Evolutionary conservation across 176 grass and related monocot species (phyloP).

Genomic region (Tillandsia leiboldiana): DNA sequence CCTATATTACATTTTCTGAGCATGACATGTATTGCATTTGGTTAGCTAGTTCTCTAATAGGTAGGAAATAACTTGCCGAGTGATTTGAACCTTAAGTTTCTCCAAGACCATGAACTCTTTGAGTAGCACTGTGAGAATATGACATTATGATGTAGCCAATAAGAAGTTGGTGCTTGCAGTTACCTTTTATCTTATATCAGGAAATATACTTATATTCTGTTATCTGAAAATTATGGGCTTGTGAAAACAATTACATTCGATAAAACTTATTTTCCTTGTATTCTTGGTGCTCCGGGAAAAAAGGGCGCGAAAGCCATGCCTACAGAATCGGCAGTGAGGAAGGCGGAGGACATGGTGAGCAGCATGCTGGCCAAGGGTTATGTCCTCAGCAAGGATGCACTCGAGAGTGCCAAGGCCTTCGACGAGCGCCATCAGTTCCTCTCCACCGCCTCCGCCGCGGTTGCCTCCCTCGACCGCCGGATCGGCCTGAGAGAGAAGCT

Average conservation of each 20-base stretch:
- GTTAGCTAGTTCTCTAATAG: too few species aligned
- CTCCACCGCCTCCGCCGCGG: conserved; percentile 62
- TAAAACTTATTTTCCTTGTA: not conserved
- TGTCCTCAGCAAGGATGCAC: conserved; percentile 83
- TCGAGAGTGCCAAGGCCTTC: conserved; percentile 60
- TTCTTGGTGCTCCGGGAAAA: not conserved
- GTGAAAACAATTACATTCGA: not conserved
- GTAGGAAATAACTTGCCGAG: too few species aligned
- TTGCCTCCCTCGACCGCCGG: conserved; percentile 61
- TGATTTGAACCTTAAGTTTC: too few species aligned
- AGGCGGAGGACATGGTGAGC: conserved; percentile 95
- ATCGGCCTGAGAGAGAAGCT: conserved; percentile 83
- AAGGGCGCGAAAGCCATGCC: conserved; percentile 26
- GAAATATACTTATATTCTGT: too few species aligned
- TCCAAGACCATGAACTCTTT: too few species aligned
- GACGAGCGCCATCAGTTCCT: conserved; percentile 76
- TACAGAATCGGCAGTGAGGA: conserved; percentile 54
- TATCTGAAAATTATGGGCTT: too few species aligned
- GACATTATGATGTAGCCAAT: too few species aligned
- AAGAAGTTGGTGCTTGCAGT: too few species aligned
- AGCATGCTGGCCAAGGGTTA: conserved; percentile 96
- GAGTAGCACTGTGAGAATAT: too few species aligned
- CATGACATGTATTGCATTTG: too few species aligned
- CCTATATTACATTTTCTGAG: too few species aligned
- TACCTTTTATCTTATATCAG: too few species aligned